Base-by-base conservation (phyloP, 2,329 filamentous ascomycete genomes). In the Pseudophaeomoniella oleicola region DNA sequence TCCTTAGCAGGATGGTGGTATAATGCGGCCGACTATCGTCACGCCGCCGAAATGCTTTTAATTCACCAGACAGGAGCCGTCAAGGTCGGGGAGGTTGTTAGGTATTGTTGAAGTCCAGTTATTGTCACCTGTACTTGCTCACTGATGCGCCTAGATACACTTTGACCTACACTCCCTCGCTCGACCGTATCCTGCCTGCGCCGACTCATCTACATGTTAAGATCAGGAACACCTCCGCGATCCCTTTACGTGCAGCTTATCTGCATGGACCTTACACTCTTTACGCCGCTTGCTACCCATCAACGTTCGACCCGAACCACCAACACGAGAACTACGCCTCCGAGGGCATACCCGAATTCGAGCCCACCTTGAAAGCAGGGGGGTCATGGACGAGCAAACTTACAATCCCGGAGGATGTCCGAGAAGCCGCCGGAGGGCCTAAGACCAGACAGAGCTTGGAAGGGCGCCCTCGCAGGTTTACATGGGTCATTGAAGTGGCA, bases 331-430 rank as follows among this genome's bases (percentile, higher is more conserved):
- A 78, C 36, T 71, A 79, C 1, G 71, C 76, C 36, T 67, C 68
- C 36, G 78, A 86, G 61, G 84, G 83, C 33, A 71, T 80, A 1
- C 90, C 90, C 12, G 82, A 93, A 49, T 98, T 90, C 51, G 90
- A 98, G 60, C 88, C 90, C 33, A 88, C 94, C 65, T 71, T 98
- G 53, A 96, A 96, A 65, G 87, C 90, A 5, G 90, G 87, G 18
- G 87, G 85, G 4, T 76, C 71, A 32, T 98, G 87, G 81, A 74
- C 77, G 48, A 81, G 84, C 39, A 75, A 78, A 51, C 70, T 98
- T 44, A 67, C 75, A 4, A 78, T 98, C 0, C 88, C 88, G 0
- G 79, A 88, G 37, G 66, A 78, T 43, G 79, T 90, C 41, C 71
- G 83, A 34, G 72, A 79, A 52, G 71, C 63, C 13, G 79, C 78